A percentile compares a stretch with the other conserved stretches of the same genome.
Conservation (phyloP, 345 rosid genomes). For the Eucalyptus camaldulensis region DNA sequence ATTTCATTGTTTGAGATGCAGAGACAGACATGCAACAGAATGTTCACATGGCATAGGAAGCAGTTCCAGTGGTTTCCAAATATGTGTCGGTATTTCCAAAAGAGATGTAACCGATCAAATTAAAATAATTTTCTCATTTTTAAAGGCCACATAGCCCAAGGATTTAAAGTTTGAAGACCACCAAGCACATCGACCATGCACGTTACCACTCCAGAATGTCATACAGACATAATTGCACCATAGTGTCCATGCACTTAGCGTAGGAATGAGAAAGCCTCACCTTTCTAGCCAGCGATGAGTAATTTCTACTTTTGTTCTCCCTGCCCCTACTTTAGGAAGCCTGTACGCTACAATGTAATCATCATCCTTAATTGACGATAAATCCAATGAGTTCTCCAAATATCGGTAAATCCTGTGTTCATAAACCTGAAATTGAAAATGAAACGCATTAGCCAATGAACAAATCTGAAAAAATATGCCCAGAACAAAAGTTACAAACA, state of each 20-base stretch:
- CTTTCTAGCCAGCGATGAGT: slow-evolving; percentile 38
- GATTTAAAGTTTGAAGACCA: neutral
- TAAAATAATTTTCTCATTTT: neutral
- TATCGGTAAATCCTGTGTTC: slow-evolving; percentile 44
- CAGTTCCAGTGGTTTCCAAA: neutral
- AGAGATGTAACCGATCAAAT: neutral
- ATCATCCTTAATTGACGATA: slow-evolving; percentile 54
- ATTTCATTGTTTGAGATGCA: neutral
- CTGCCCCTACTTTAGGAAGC: slow-evolving; percentile 36
- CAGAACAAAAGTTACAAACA: neutral
- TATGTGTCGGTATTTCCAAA: neutral
- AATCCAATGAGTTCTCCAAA: slow-evolving; percentile 38
- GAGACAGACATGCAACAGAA: neutral
- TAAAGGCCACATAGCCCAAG: neutral
- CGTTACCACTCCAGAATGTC: neutral
- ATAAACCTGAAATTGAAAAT: slow-evolving; percentile 37
- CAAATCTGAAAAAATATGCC: neutral
- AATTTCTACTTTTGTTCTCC: slow-evolving; percentile 59
- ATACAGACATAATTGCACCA: neutral
- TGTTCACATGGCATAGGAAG: neutral
- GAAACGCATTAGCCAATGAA: neutral
- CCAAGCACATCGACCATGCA: neutral
- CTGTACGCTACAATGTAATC: slow-evolving; percentile 83
- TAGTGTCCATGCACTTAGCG: neutral
- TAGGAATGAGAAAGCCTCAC: slow-evolving; percentile 26